Percentiles rank a stretch among this genome's conserved stretches.
Conservation (phyloP, 108 stramenopile genomes). For the Aureococcus anophagefferens region DNA sequence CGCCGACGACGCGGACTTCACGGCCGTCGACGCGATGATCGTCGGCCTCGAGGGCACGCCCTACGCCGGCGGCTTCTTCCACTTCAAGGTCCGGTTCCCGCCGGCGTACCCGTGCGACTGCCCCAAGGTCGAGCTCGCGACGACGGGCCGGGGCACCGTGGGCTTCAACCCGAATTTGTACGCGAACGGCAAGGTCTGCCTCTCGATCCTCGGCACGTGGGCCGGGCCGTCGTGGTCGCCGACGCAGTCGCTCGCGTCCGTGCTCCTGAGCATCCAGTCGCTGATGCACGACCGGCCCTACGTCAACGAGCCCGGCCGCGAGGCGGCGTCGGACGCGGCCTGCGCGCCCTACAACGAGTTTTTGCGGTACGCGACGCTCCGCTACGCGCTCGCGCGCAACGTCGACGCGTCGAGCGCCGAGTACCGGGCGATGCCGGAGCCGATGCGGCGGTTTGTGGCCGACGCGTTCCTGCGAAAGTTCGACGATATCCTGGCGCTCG, state of each 20-base stretch:
- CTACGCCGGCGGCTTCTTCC: slow-evolving; percentile 59
- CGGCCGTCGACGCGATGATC: slow-evolving; percentile 3
- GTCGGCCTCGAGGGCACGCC: slow-evolving; percentile 71
- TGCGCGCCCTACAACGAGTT: too few relatives aligned
- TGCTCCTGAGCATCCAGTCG: slow-evolving; percentile 71
- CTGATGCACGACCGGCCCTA: slow-evolving; percentile 56
- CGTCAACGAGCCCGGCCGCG: too few relatives aligned
- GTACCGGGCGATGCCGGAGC: too few relatives aligned
- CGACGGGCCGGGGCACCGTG: slow-evolving; percentile 62
- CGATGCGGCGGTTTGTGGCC: too few relatives aligned
- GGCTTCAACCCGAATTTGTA: slow-evolving; percentile 94
- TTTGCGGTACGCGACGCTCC: too few relatives aligned
- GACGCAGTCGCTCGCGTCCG: slow-evolving; percentile 58
- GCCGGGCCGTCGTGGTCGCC: slow-evolving; percentile 73
- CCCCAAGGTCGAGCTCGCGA: slow-evolving; percentile 70
- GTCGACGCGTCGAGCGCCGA: too few relatives aligned
- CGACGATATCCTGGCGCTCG: too few relatives aligned
- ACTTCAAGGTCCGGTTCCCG: slow-evolving; percentile 72
- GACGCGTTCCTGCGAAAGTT: too few relatives aligned
- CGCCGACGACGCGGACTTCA: too few relatives aligned
- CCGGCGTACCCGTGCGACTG: slow-evolving; percentile 66
- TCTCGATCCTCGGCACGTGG: slow-evolving; percentile 57
- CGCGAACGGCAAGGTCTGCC: slow-evolving; percentile 58
- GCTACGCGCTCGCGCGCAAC: too few relatives aligned
- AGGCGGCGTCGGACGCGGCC: too few relatives aligned